Evolutionary conservation across 108 stramenopile species (phyloP).

Genomic region (Pseudonitzschia pungens): DNA sequence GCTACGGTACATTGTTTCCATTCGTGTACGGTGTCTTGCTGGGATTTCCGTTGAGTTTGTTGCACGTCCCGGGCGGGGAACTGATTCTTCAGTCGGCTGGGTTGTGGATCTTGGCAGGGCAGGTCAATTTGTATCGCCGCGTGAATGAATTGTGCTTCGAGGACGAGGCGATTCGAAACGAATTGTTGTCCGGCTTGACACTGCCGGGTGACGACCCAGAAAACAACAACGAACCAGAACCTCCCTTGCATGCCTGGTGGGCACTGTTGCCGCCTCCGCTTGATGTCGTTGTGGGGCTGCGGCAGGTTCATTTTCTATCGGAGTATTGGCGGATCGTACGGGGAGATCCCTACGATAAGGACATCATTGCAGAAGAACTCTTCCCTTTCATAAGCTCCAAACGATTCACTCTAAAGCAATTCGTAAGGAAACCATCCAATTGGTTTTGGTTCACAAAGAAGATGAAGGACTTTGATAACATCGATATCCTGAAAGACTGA

Average conservation of each 20-base stretch:
- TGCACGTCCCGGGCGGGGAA: conserved; percentile 48
- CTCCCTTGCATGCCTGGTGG: conserved; percentile 69
- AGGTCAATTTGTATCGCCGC: conserved; percentile 65
- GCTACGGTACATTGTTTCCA: conserved; percentile 65
- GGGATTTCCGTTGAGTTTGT: conserved; percentile 50
- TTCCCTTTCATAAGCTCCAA: conserved; percentile 71
- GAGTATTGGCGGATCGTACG: conserved; percentile 60
- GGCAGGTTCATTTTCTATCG: conserved; percentile 71
- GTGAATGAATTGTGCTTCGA: conserved; percentile 73
- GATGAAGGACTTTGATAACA: conserved; percentile 52
- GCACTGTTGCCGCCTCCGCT: conserved; percentile 68
- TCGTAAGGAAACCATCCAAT: conserved; percentile 51
- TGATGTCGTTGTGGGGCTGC: conserved; percentile 71
- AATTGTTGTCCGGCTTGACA: conserved; percentile 7
- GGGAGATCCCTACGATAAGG: conserved; percentile 48
- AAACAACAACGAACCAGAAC: conserved; percentile 3
- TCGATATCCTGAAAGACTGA: conserved; percentile 33
- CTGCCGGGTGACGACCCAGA: conserved; percentile 5
- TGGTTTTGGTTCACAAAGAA: conserved; percentile 81
- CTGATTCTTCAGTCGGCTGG: conserved; percentile 38
- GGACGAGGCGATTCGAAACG: conserved; percentile 12
- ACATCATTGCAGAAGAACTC: conserved; percentile 57
- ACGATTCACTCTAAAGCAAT: conserved; percentile 67
- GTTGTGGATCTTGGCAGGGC: conserved; percentile 56
- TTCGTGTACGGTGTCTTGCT: conserved; percentile 62